Conservation (phyloP, 2,329 filamentous ascomycete genomes). For the Penicillium nordicum region DNA sequence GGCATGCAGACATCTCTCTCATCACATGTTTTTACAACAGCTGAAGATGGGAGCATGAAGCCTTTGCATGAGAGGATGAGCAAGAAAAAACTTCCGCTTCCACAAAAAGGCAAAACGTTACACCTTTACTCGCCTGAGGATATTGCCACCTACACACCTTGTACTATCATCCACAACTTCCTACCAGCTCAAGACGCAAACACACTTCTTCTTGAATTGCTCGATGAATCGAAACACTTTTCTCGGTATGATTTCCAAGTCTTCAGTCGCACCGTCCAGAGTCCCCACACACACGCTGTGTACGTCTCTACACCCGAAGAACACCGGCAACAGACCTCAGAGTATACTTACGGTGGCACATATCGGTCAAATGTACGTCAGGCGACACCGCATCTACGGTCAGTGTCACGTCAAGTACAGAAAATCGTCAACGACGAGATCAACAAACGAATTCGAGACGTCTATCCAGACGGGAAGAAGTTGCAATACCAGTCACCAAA, state of each 20-base stretch:
- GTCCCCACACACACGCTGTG: slow-evolving; percentile 78
- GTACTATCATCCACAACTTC: slow-evolving; percentile 90
- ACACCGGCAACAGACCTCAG: slow-evolving; percentile 64
- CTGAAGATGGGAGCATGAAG: slow-evolving; percentile 39
- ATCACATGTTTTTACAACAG: slow-evolving; percentile 42
- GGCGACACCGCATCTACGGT: slow-evolving; percentile 70
- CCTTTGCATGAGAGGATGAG: slow-evolving; percentile 13
- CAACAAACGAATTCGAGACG: slow-evolving; percentile 62
- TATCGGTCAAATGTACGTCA: slow-evolving; percentile 71
- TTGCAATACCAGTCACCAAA: slow-evolving; percentile 71
- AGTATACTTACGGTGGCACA: slow-evolving; percentile 83
- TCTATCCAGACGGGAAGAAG: slow-evolving; percentile 68
- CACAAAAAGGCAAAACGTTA: slow-evolving; percentile 76
- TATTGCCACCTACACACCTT: slow-evolving; percentile 78
- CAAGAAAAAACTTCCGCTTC: slow-evolving; percentile 41
- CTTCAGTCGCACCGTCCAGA: slow-evolving; percentile 82
- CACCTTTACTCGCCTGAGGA: slow-evolving; percentile 80
- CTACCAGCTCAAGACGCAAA: slow-evolving; percentile 69
- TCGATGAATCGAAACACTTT: slow-evolving; percentile 70
- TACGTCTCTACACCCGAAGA: slow-evolving; percentile 76
- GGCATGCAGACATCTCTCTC: slow-evolving; percentile 64
- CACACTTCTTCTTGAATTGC: slow-evolving; percentile 68
- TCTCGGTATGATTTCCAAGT: slow-evolving; percentile 72
- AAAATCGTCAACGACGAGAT: slow-evolving; percentile 75
- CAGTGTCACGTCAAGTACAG: slow-evolving; percentile 67